These are phyloP conservation scores for Mortierella sp. DNA, from an alignment of 371 early-diverging fungal genomes.

Conservation along the genomic window DNA sequence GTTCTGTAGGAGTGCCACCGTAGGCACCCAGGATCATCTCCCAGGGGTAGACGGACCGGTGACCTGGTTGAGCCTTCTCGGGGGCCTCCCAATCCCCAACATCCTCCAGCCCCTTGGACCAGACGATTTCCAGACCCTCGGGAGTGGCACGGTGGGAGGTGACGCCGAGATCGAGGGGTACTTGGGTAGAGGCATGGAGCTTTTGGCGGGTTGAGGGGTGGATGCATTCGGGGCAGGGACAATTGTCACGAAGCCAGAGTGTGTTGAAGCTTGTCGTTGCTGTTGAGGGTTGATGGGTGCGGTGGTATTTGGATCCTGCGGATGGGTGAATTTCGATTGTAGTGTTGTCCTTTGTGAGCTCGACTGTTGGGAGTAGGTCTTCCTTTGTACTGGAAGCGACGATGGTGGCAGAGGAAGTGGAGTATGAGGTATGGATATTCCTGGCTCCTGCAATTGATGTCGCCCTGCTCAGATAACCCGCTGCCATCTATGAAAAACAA, in stretches of 20 bases:
- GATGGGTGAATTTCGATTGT: slow-evolving; percentile 23
- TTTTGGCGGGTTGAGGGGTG: slow-evolving; percentile 86
- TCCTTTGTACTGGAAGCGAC: not conserved
- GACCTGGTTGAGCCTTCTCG: slow-evolving; percentile 55
- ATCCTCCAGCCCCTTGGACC: slow-evolving; percentile 55
- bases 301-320: slow-evolving; percentile 31
- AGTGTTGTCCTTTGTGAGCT: slow-evolving; percentile 6
- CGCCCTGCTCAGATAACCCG: slow-evolving; percentile 1
- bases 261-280: slow-evolving; percentile 38
- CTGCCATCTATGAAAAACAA: not conserved
- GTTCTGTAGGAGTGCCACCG: slow-evolving; percentile 39
- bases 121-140: slow-evolving; percentile 42
- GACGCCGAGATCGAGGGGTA: slow-evolving; percentile 66
- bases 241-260: slow-evolving; percentile 88
- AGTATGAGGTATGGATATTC: slow-evolving; percentile 15
- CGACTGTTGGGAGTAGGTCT: slow-evolving; percentile 19
- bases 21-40: slow-evolving; percentile 50
- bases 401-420: slow-evolving; percentile 1
- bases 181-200: slow-evolving; percentile 82
- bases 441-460: slow-evolving; percentile 11
- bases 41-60: slow-evolving; percentile 63
- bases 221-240: slow-evolving; percentile 79
- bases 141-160: slow-evolving; percentile 43
- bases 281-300: slow-evolving; percentile 30
- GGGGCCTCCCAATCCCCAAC: slow-evolving; percentile 51